Evolutionary conservation across 768 basidiomycete genomes (phyloP).

Genomic region (Xerocomellus intermedius): DNA sequence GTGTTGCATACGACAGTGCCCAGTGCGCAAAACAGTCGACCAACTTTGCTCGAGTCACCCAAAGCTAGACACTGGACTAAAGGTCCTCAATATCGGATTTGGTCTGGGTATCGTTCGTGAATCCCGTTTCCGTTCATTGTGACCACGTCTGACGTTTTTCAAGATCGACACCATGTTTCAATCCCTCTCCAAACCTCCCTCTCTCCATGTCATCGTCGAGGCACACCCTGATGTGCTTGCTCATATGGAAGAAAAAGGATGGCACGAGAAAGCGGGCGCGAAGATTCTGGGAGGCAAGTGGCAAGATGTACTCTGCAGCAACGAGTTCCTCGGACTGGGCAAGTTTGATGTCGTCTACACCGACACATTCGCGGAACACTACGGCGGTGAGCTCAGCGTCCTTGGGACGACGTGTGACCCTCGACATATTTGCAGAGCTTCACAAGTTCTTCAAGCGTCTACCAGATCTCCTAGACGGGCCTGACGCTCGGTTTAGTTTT

Average conservation of each 20-base stretch:
- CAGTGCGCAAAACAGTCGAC: constrained; percentile 77
- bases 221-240: constrained; percentile 90
- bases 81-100: constrained; percentile 88
- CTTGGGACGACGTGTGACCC: background rate
- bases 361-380: constrained; percentile 91
- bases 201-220: constrained; percentile 87
- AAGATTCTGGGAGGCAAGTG: constrained; percentile 86
- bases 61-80: constrained; percentile 46
- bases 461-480: constrained; percentile 70
- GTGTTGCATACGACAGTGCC: constrained; percentile 22
- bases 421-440: constrained; percentile 45
- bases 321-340: constrained; percentile 57
- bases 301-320: constrained; percentile 78
- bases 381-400: constrained; percentile 46
- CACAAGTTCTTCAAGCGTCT: constrained; percentile 78
- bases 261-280: constrained; percentile 77
- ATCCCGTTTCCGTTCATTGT: background rate
- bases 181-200: constrained; percentile 52
- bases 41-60: constrained; percentile 56
- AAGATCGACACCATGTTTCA: constrained; percentile 88
- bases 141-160: constrained; percentile 3
- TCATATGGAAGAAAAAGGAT: constrained; percentile 73
- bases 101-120: constrained; percentile 82
- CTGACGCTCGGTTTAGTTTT: constrained; percentile 85
- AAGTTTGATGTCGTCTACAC: constrained; percentile 90